Evolutionary conservation across 192 early-diverging fungal genomes (phyloP), one percentile per base, ranked within the genome.

Genomic region (Coemansia sp.): DNA sequence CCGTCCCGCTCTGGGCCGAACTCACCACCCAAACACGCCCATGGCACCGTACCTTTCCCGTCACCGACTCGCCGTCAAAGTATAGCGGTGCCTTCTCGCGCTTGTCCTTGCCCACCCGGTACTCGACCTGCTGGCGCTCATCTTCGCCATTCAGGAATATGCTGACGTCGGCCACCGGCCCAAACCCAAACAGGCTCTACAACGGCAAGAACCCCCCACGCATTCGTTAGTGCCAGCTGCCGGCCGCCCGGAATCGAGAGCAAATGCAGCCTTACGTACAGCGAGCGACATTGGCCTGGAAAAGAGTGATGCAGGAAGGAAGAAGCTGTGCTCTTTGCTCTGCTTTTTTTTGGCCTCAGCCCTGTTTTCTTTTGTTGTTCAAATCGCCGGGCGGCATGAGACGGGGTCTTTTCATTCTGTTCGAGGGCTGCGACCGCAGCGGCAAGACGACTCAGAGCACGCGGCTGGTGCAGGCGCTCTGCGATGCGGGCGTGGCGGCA

Each of bases 51-150:
- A 94, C 95, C 81, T 92, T 95, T 51, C 96, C 96, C 11, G 80
- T 63, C 25, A 99, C 87, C 7, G 85, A 78, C 61, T 99, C 96
- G 11, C 94, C 94, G 60, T 99, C 96, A 68, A 94, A 87, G 62
- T 93, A 99, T 5, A 98, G 78, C 21, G 96, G 96, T 44, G 88
- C 87, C 53, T 86, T 90, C 38, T 91, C 83, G 50, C 90, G 88
- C 42, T 84, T 80, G 57, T 97, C 92, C 73, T 93, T 94, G 49
- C 91, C 87, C 16, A 90, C 83, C 51, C 92, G 88, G 51, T 90
- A 91, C 47, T 99, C 95, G 13, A 99, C 84, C 62, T 85, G 78
- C 60, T 96, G 92, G 52, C 95, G 81, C 56, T 89, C 56, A 44
- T 96, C 87, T 65, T 96, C 92, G 42, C 80, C 87, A 47, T 80